Evolutionary conservation across 2,329 filamentous ascomycete genomes (phyloP).

Genomic region (Helminthosporium solani): DNA sequence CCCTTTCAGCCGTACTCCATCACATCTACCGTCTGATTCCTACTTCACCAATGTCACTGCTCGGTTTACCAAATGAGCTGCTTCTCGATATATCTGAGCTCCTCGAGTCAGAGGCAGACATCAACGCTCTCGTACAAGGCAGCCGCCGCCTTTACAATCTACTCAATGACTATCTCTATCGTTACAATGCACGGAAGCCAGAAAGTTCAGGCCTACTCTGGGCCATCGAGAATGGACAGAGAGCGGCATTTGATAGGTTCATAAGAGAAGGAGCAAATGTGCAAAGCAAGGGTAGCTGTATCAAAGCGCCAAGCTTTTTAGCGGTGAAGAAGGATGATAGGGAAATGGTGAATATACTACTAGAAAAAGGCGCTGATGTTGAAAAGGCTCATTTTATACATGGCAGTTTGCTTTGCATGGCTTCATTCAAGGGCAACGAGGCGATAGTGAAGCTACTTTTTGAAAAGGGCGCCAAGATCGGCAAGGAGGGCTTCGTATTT

Average conservation of each 20-base stretch:
- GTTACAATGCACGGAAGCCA: slow-evolving; percentile 1
- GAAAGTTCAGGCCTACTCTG: slow-evolving; percentile 1
- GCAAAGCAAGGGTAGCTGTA: not conserved
- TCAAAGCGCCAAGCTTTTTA: not conserved
- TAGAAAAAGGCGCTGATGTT: not conserved
- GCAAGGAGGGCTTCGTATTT: not conserved
- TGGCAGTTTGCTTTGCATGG: not conserved
- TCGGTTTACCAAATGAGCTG: slow-evolving; percentile 10
- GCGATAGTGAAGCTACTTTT: slow-evolving; percentile 1
- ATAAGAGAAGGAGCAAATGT: slow-evolving; percentile 5
- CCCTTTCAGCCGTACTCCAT: too few relatives aligned
- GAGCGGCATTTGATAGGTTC: slow-evolving; percentile 1
- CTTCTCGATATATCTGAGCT: slow-evolving; percentile 5
- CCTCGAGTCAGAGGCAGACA: slow-evolving; percentile 9
- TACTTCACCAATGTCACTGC: slow-evolving; percentile 10
- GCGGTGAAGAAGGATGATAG: not conserved
- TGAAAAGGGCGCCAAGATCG: not conserved
- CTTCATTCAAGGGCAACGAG: not conserved
- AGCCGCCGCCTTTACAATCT: slow-evolving; percentile 8
- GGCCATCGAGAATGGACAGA: slow-evolving; percentile 7
- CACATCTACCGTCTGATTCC: too few relatives aligned
- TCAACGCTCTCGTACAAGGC: slow-evolving; percentile 11
- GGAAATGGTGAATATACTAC: not conserved
- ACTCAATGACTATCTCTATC: slow-evolving; percentile 8
- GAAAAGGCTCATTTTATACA: too few relatives aligned